These are phyloP conservation scores for Cutaneotrichosporon spelunceum DNA, from an alignment of 1,284 basidiomycete genomes.

Conservation along the genomic window DNA sequence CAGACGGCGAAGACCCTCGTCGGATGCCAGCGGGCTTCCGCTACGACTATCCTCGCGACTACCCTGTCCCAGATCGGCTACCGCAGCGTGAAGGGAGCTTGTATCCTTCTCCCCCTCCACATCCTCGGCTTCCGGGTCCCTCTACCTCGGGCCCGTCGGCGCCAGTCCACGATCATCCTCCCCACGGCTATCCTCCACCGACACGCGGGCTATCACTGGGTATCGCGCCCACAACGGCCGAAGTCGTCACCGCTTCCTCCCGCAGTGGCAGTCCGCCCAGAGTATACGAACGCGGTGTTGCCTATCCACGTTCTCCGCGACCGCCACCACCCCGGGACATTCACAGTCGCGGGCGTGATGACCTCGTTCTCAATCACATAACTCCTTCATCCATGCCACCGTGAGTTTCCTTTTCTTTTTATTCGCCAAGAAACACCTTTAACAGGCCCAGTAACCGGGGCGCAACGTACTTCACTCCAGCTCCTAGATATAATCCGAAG, in stretches of 20 bases:
- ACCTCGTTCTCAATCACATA: background rate
- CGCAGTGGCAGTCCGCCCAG: background rate
- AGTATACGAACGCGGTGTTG: background rate
- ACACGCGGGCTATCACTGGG: background rate
- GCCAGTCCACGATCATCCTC: background rate
- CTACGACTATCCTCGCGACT: conserved; percentile 1
- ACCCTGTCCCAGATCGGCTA: background rate
- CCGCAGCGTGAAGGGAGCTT: background rate
- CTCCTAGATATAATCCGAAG: background rate
- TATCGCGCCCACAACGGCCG: background rate
- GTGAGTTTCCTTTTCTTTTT: background rate
- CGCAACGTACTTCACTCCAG: conserved; percentile 13
- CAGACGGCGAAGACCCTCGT: background rate
- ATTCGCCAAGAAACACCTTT: background rate
- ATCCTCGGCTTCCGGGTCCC: background rate
- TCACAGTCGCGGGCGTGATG: background rate
- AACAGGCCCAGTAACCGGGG: background rate
- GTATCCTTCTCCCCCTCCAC: background rate
- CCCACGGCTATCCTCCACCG: background rate
- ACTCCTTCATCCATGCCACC: background rate
- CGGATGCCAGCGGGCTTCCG: background rate
- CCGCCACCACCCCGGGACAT: background rate
- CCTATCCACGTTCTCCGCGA: background rate
- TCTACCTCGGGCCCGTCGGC: background rate
- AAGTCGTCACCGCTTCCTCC: background rate